phyloP scores from a whole-genome alignment of 768 basidiomycete species.

The Kwoniella dendrophila region DNA sequence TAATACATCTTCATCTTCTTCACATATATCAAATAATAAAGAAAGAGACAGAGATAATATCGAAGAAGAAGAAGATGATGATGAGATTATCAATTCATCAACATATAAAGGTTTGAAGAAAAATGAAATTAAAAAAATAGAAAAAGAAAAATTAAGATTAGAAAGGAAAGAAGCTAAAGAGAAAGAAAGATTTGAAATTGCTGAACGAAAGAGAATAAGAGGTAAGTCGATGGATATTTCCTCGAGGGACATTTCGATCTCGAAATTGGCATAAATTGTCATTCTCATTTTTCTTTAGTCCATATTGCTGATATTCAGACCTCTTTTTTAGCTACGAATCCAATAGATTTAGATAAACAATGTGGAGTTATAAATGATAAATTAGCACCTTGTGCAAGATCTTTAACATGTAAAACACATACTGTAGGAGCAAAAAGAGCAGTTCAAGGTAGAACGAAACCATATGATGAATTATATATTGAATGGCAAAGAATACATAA shows the following conservation, averaged over 20 bases:
- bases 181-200: constrained; percentile 67
- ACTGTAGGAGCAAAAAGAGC: constrained; percentile 95
- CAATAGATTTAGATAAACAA: constrained; percentile 85
- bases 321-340: constrained; percentile 57
- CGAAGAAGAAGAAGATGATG: constrained; percentile 8
- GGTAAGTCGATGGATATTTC: constrained; percentile 7
- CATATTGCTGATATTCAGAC: background rate
- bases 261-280: background rate
- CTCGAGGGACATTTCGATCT: background rate
- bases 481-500: constrained; percentile 67
- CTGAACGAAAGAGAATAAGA: constrained; percentile 61
- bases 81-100: constrained; percentile 14
- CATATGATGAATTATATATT: constrained; percentile 81
- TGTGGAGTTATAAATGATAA: constrained; percentile 99
- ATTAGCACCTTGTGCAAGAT: constrained; percentile 84
- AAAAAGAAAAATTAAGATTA: constrained; percentile 67
- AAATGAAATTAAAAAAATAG: constrained; percentile 71
- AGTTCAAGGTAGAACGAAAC: constrained; percentile 78
- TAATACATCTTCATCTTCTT: too few relatives aligned
- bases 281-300: background rate
- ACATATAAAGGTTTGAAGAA: constrained; percentile 45
- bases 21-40: too few relatives aligned
- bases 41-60: too few relatives aligned
- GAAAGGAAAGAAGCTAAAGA: constrained; percentile 66
- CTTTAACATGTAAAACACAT: constrained; percentile 96